Base-by-base conservation (phyloP, 331 rosid species). In the Rhamnella rubrinervis region DNA sequence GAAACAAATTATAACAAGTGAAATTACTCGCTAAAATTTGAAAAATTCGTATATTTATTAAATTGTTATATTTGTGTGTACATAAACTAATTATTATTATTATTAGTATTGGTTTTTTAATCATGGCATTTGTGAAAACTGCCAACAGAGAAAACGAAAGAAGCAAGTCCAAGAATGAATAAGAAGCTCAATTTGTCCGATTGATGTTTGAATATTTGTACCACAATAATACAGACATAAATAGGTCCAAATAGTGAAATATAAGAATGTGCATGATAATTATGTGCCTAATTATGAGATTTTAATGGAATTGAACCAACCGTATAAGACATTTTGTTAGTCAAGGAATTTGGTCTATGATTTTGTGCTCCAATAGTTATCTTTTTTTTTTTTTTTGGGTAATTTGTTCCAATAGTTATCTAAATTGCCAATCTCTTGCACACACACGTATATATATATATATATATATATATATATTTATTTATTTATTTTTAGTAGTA, bases 221-320 rank as follows among this genome's bases (percentile, higher is more conserved):
- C 23, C 20, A 53, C 6, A 31, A 23, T 23, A 52, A 53, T 53
- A 17, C 20, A 53, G 6, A 53, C 26, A 53, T 2, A 41, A 11
- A 64, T 46, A 21, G 38, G 68, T 46, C 39, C 55, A 53, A 37
- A 64, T 23, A 46, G 35, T 64, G 55, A 64, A 19, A 18, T 53
- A 14, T 1, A 21, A 64, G 4, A 11, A 40, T 10, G 46, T 40
- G 59, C 46, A n/a, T 16, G 31, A 71, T 26, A 37, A 39, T 59
- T 69, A 59, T 59, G 49, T 16, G 9, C 28, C 11, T 59, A 59
- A 26, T 59, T 6, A 26, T 15, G 49, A 13, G 15, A 1, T 13
- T 23, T 66, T 23, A 78, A 79, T 78, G 83, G 79, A 57, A 76
- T 10, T 49, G 64, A 68, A 72, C 79, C 75, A 68, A 68, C 47